Conservation (phyloP, 164 flowering plant species). For the Euptelea pleiosperma region DNA sequence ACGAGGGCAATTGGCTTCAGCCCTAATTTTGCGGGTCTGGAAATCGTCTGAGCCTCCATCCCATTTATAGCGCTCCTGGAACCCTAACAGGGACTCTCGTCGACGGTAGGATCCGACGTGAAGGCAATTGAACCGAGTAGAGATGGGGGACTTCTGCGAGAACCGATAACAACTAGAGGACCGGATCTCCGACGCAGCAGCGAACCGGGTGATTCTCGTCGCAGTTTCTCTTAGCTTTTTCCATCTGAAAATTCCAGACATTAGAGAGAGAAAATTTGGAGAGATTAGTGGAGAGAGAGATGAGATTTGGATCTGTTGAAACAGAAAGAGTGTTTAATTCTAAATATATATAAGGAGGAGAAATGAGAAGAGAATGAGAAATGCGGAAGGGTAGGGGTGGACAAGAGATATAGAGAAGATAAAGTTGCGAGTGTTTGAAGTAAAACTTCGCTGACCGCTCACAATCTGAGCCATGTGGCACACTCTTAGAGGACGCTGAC, state of each 20-base stretch:
- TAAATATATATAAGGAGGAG: too few species aligned
- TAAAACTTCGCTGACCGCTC: too few species aligned
- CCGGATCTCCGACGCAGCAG: not conserved
- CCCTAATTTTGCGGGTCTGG: conserved; percentile 50
- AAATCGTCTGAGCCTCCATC: conserved; percentile 40
- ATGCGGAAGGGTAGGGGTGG: too few species aligned
- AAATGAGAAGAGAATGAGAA: too few species aligned
- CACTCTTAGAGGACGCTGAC: too few species aligned
- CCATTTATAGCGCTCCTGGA: conserved; percentile 77
- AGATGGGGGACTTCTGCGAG: conserved; percentile 26
- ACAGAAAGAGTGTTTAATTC: too few species aligned
- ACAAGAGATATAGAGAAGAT: too few species aligned
- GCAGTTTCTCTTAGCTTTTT: conserved; percentile 23
- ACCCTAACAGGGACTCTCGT: conserved; percentile 31
- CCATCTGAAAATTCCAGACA: conserved; percentile 33
- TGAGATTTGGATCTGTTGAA: conserved; percentile 1
- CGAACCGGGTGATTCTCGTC: conserved; percentile 6
- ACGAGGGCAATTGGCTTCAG: conserved; percentile 80
- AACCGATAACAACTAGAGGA: conserved; percentile 13
- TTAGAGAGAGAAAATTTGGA: not conserved
- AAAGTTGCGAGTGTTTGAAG: too few species aligned
- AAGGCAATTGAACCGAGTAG: conserved; percentile 32
- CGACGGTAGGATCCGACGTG: conserved; percentile 26
- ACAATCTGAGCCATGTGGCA: too few species aligned
- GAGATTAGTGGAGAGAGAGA: not conserved